These are phyloP conservation scores for Barnettozyma sp. DNA, from an alignment of 805 yeast species.

Conservation along the genomic window DNA sequence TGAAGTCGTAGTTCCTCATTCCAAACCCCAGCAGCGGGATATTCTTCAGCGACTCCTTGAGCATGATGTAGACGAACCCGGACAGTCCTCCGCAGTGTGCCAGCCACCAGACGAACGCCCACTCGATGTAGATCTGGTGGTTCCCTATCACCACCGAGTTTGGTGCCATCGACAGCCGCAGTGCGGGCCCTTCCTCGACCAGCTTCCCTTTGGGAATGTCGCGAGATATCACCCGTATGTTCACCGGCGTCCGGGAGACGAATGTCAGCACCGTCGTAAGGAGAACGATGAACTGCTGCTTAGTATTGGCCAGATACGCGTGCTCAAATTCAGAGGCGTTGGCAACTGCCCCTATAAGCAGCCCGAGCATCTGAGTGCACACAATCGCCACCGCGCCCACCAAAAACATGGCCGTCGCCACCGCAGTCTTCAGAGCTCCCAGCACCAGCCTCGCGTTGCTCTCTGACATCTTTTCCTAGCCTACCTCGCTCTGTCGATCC, in stretches of 20 bases:
- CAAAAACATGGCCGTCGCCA: conserved; percentile 11
- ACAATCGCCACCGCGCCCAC: conserved; percentile 40
- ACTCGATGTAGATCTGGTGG: conserved; percentile 91
- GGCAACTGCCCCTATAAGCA: conserved; percentile 25
- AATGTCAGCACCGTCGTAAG: conserved; percentile 44
- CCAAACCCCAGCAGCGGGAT: conserved; percentile 83
- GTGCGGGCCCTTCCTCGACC: conserved; percentile 8
- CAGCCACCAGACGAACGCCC: conserved; percentile 88
- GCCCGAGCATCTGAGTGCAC: conserved; percentile 38
- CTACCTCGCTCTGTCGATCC: no score
- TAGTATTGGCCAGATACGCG: conserved; percentile 44
- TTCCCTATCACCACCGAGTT: conserved; percentile 71
- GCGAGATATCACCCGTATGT: conserved; percentile 43
- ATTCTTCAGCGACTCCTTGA: conserved; percentile 64
- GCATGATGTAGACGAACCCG: conserved; percentile 60
- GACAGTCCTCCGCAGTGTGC: conserved; percentile 61
- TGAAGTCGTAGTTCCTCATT: conserved; percentile 70
- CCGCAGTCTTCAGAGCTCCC: conserved; percentile 13
- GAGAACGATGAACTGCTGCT: conserved; percentile 49
- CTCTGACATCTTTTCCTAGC: no score
- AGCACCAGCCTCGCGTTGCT: background rate
- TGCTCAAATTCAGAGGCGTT: conserved; percentile 32
- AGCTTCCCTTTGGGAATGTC: conserved; percentile 18
- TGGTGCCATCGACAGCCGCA: conserved; percentile 30
- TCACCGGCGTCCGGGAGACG: conserved; percentile 40